Evolutionary conservation across 371 early-diverging fungal species (phyloP), one percentile per base, ranked within the genome.

Genomic region (Mucor irregularis): DNA sequence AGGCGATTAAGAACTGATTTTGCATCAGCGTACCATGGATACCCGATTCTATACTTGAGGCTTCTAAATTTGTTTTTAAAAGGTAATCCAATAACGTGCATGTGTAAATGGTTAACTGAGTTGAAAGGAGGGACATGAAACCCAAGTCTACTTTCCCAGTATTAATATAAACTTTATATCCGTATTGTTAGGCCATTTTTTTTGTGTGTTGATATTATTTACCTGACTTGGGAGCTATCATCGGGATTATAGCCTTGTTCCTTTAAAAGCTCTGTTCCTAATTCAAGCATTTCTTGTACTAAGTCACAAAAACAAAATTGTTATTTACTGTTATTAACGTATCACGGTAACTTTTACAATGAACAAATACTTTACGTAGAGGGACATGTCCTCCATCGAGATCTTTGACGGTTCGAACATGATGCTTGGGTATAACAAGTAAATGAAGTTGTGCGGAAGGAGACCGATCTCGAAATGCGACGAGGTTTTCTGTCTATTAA

Each of bases 71-170:
- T 43, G 53, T 65, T 74, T 46, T 59, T 65, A 40, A 79, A 87
- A 3, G 87, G 87, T 40, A 64, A 54, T 0, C 65, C 83, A 30
- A 85, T 66, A 7, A 71, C 80, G 66, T 87, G 87, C 58, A 84
- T 53, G 55, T 85, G 87, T 24, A 87, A 51, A 68, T 87, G 87
- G 21, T 71, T 44, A 10, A 87, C 68, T 14, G 81, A 80, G 29
- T 74, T 82, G 57, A 83, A 87, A 5, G 87, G 87, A 19, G 87
- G 87, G 7, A 83, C 78, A 66, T 87, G 87, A 60, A 87, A 87
- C n/a, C 87, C 87, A 17, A 85, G 46, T 8, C 74, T 76, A 51
- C 29, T 43, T 13, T 42, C 21, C 13, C 22, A 42, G 13, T 11
- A 42, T 25, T 17, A 5, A 21, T 5, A n/a, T n/a, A n/a, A n/a